These are phyloP conservation scores for Exophiala xenobiotica DNA, from an alignment of 2,329 filamentous ascomycete genomes.

Conservation along the genomic window DNA sequence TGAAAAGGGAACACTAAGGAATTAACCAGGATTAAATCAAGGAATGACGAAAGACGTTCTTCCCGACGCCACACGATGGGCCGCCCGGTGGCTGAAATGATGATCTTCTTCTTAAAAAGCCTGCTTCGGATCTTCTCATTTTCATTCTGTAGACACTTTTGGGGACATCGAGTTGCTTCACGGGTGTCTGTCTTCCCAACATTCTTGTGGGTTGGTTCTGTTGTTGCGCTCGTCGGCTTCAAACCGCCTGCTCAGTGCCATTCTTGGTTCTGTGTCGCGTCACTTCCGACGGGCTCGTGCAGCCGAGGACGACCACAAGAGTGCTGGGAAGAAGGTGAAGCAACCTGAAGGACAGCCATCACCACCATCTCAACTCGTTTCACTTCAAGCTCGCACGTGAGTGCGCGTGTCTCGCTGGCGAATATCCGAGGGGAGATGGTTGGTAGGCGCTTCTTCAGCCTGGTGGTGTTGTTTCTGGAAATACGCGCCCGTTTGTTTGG, in stretches of 20 bases:
- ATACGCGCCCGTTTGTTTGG: constrained; percentile 25
- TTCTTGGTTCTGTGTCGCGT: constrained; percentile 8
- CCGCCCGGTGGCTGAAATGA: constrained; percentile 9
- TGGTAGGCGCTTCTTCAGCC: constrained; percentile 29
- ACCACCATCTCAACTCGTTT: constrained; percentile 17
- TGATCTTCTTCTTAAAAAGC: constrained; percentile 15
- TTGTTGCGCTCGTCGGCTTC: constrained; percentile 2
- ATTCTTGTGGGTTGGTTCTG: background rate
- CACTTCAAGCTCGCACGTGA: constrained; percentile 18
- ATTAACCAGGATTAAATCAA: constrained; percentile 10
- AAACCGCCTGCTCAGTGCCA: background rate
- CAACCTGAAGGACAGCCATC: constrained; percentile 15
- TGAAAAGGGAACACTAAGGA: background rate
- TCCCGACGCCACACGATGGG: constrained; percentile 13
- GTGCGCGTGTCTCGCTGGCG: constrained; percentile 27
- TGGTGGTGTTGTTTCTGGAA: constrained; percentile 27
- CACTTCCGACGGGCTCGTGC: constrained; percentile 6
- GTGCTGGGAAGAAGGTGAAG: constrained; percentile 21
- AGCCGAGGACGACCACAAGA: constrained; percentile 4
- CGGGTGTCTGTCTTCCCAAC: constrained; percentile 21
- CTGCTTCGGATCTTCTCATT: constrained; percentile 6
- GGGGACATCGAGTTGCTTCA: constrained; percentile 21
- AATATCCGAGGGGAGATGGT: constrained; percentile 19
- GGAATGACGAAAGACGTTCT: constrained; percentile 16
- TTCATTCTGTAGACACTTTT: constrained; percentile 18